Evolutionary conservation across 345 rosid genomes (phyloP), one percentile per base, ranked within the genome.

Genomic region (Noccaea caerulescens): DNA sequence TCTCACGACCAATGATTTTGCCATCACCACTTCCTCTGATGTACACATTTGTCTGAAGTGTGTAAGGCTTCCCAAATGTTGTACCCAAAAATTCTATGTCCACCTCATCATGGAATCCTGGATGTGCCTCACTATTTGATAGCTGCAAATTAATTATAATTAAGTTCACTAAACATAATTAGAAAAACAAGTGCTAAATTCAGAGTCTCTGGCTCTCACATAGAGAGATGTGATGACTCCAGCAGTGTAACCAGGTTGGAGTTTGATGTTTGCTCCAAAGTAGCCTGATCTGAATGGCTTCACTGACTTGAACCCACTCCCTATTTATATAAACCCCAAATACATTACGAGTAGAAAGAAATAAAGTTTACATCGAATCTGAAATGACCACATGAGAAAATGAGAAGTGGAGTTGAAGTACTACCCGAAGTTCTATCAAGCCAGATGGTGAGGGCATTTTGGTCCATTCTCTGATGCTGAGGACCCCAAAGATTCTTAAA

Each of bases 1-100:
- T 87, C 72, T 91, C 97, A 62, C 98, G 89, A 51, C 98, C 98
- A 67, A 93, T 85, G 54, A 91, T 85, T 72, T 68, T 87, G 1
- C 93, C 90, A 82, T 93, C 97, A 3, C 98, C 98, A 77, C 97
- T 93, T 80, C 97, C 98, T 76, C 93, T 83, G 8, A 89, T 85
- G 78, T 93, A 93, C 38, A 93, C 97, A 80, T 93, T 91, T 13
- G 98, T 93, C 82, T 93, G 98, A 66, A 93, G 84, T 13, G 96
- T 89, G 60, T 87, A 93, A 20, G 98, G 96, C 72, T 91, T 91
- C 72, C 92, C 96, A 81, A 86, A 84, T 52, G 98, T 89, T 62
- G 97, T 93, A 69, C 98, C 98, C 3, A 93, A 81, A 74, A 93
- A 93, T 64, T 93, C 98, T 38, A 91, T 87, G 81, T 93, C 98